These are phyloP conservation scores for Alloascoidea africana DNA, from an alignment of 805 yeast genomes.

Conservation along the genomic window DNA sequence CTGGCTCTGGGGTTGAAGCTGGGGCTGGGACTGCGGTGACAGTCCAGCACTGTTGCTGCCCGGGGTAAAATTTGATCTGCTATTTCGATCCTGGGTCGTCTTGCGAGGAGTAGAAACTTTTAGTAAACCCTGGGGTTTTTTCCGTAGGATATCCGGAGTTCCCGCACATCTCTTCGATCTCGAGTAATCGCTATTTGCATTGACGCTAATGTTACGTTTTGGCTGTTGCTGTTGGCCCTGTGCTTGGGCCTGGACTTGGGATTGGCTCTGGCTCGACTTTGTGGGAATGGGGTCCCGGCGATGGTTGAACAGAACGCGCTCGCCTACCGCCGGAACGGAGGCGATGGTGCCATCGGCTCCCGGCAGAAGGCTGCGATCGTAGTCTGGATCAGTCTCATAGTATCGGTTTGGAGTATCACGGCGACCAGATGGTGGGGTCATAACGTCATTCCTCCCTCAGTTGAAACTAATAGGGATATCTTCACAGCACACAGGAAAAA, in stretches of 20 bases:
- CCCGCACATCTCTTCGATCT: background rate
- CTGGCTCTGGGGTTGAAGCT: background rate
- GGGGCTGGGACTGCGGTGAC: too few relatives aligned
- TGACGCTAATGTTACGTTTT: background rate
- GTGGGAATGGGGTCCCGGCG: background rate
- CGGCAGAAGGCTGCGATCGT: background rate
- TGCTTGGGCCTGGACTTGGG: background rate
- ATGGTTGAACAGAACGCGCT: background rate
- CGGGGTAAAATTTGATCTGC: background rate
- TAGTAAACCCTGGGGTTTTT: too few relatives aligned
- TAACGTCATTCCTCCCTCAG: background rate
- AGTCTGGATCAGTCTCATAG: background rate
- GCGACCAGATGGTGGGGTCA: conserved; percentile 1
- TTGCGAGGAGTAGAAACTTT: too few relatives aligned
- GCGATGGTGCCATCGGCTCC: background rate
- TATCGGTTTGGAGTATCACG: background rate
- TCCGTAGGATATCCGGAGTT: too few relatives aligned
- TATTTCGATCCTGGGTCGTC: too few relatives aligned
- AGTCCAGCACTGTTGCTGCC: background rate
- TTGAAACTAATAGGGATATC: background rate
- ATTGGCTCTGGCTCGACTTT: too few relatives aligned
- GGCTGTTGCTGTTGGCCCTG: background rate
- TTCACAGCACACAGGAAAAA: too few relatives aligned
- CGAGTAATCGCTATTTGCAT: background rate
- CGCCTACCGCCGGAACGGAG: background rate